Conservation (phyloP, 805 yeast genomes). For the Scheffersomyces stipitis region DNA sequence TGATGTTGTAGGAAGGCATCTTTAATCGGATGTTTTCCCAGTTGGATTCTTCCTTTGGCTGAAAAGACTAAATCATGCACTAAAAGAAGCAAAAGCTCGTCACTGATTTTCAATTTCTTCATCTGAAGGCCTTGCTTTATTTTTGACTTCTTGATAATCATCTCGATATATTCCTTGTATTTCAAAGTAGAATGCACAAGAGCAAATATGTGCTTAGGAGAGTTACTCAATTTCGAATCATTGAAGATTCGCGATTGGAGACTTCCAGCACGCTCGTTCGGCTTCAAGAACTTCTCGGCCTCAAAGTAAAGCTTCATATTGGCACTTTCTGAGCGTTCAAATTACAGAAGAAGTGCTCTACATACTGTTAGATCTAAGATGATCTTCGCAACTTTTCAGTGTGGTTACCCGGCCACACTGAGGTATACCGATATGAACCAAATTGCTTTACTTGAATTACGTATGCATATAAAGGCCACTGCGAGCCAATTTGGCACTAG, state of each 20-base stretch:
- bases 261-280: conserved; percentile 27
- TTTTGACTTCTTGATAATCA: conserved; percentile 65
- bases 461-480: too few relatives aligned
- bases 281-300: conserved; percentile 38
- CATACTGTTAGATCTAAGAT: not conserved
- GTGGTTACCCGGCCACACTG: not conserved
- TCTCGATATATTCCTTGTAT: conserved; percentile 62
- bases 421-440: too few relatives aligned
- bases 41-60: conserved; percentile 76
- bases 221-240: conserved; percentile 32
- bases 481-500: too few relatives aligned
- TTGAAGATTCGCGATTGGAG: conserved; percentile 40
- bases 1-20: conserved; percentile 76
- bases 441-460: too few relatives aligned
- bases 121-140: conserved; percentile 51
- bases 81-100: conserved; percentile 58
- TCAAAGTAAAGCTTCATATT: conserved; percentile 44
- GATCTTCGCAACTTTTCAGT: not conserved
- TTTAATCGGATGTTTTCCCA: conserved; percentile 85
- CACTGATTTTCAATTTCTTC: conserved; percentile 44
- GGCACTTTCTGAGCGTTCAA: not conserved
- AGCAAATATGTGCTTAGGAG: conserved; percentile 87
- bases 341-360: too few relatives aligned
- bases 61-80: conserved; percentile 81
- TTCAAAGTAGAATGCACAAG: conserved; percentile 74